Evolutionary conservation across 1,284 basidiomycete genomes (phyloP).

Genomic region (Trichosporon sp.): DNA sequence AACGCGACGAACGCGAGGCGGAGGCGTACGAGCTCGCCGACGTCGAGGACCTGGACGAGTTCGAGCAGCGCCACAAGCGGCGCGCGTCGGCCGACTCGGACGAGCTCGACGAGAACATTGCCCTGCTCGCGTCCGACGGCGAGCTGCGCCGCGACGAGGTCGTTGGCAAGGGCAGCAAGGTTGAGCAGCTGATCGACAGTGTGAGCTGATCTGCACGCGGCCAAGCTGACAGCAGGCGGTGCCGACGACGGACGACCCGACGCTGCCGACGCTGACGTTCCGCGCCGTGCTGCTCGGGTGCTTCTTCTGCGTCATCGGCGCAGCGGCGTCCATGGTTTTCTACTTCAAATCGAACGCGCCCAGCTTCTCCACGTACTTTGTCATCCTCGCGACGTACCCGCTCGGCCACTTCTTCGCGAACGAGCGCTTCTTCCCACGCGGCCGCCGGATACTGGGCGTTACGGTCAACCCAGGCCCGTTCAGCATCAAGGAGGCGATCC

Average conservation of each 20-base stretch:
- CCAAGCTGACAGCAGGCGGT: conserved; percentile 45
- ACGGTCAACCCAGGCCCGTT: conserved; percentile 54
- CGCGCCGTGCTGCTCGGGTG: conserved; percentile 54
- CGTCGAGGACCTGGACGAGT: conserved; percentile 16
- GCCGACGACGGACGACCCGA: conserved; percentile 55
- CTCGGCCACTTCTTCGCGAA: conserved; percentile 49
- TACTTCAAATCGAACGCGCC: conserved; percentile 54
- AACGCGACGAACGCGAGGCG: conserved; percentile 22
- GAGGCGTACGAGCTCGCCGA: conserved; percentile 44
- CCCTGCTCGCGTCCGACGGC: neutral
- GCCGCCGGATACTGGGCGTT: conserved; percentile 35
- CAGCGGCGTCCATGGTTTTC: conserved; percentile 52
- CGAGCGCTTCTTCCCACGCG: conserved; percentile 31
- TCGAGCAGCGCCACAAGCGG: conserved; percentile 2
- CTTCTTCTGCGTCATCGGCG: conserved; percentile 55
- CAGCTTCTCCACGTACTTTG: conserved; percentile 55
- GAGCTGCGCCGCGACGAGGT: conserved; percentile 25
- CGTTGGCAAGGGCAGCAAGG: conserved; percentile 34
- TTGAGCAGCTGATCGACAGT: conserved; percentile 37
- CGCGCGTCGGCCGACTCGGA: conserved; percentile 7
- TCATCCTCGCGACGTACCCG: conserved; percentile 54
- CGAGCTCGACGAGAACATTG: conserved; percentile 13
- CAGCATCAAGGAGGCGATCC: conserved; percentile 51
- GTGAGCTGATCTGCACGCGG: conserved; percentile 21
- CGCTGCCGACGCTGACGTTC: conserved; percentile 54